Percentiles rank a stretch among this genome's conserved stretches.
These are phyloP conservation scores for Linderniella brevidens DNA, from an alignment of 257 asterid species.

Conservation along the genomic window DNA sequence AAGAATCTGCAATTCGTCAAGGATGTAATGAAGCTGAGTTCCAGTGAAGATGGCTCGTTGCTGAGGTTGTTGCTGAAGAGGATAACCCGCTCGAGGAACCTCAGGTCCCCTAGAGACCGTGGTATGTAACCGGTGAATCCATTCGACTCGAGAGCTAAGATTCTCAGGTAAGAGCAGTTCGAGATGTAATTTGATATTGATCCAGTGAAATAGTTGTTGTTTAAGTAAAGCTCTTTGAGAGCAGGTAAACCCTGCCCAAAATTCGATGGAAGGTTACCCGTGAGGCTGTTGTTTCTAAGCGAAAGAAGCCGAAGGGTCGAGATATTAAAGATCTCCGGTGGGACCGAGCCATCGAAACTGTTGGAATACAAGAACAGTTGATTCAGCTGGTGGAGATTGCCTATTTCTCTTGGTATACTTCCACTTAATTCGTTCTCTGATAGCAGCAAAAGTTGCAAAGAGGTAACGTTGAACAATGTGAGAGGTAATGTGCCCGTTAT, in stretches of 20 bases:
- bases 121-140: slow-evolving; percentile 16
- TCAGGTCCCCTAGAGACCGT: slow-evolving; percentile 10
- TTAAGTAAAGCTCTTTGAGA: slow-evolving; percentile 13
- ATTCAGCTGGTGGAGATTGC: slow-evolving; percentile 16
- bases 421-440: slow-evolving; percentile 6
- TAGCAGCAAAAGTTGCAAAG: not conserved
- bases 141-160: slow-evolving; percentile 1
- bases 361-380: not conserved
- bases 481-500: not conserved
- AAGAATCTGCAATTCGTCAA: slow-evolving; percentile 14
- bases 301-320: slow-evolving; percentile 10
- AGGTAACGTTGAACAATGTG: not conserved
- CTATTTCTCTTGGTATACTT: slow-evolving; percentile 17
- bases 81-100: not conserved
- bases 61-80: slow-evolving; percentile 9
- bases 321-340: slow-evolving; percentile 18
- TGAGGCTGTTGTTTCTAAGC: not conserved
- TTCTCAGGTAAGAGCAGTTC: slow-evolving; percentile 13
- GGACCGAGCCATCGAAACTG: slow-evolving; percentile 12
- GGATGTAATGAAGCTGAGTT: slow-evolving; percentile 13
- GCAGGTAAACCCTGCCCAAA: slow-evolving; percentile 12
- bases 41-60: not conserved
- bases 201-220: slow-evolving; percentile 12
- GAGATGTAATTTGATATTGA: slow-evolving; percentile 13
- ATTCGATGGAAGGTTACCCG: slow-evolving; percentile 16